These are phyloP conservation scores for Catharanthus roseus DNA, from an alignment of 257 asterid genomes.

Conservation along the genomic window DNA sequence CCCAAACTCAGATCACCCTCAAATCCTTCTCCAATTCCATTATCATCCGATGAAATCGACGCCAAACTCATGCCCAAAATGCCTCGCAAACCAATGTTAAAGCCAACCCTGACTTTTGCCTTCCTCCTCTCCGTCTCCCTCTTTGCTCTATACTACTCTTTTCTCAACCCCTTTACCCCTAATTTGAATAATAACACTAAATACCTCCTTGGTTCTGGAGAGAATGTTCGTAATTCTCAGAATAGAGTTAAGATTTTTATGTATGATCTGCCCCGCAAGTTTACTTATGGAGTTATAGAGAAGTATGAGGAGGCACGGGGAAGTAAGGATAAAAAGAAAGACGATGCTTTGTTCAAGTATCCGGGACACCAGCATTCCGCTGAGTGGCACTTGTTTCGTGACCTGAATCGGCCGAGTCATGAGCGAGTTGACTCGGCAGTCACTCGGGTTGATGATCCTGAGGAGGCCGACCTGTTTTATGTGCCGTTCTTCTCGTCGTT, in stretches of 20 bases:
- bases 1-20: slow-evolving; percentile 33
- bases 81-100: slow-evolving; percentile 56
- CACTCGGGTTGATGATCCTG: slow-evolving; percentile 60
- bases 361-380: slow-evolving; percentile 97
- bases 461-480: slow-evolving; percentile 77
- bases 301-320: slow-evolving; percentile 82
- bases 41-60: background rate
- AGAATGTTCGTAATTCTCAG: background rate
- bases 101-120: slow-evolving; percentile 53
- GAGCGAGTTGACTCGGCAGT: slow-evolving; percentile 40
- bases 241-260: slow-evolving; percentile 43
- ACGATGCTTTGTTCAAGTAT: slow-evolving; percentile 62
- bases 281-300: slow-evolving; percentile 87
- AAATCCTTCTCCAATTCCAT: background rate
- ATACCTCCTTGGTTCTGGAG: slow-evolving; percentile 1
- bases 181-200: background rate
- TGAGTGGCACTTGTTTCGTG: slow-evolving; percentile 84
- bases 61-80: slow-evolving; percentile 25
- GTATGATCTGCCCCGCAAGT: slow-evolving; percentile 82
- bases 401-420: slow-evolving; percentile 49
- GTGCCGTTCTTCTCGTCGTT: slow-evolving; percentile 92
- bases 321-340: slow-evolving; percentile 22
- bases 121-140: slow-evolving; percentile 32
- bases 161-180: slow-evolving; percentile 37
- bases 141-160: slow-evolving; percentile 44